A percentile compares a stretch with the other conserved stretches of the same genome.
phyloP scores from a whole-genome alignment of 192 early-diverging fungal species.

The Paraglomus occultum region DNA sequence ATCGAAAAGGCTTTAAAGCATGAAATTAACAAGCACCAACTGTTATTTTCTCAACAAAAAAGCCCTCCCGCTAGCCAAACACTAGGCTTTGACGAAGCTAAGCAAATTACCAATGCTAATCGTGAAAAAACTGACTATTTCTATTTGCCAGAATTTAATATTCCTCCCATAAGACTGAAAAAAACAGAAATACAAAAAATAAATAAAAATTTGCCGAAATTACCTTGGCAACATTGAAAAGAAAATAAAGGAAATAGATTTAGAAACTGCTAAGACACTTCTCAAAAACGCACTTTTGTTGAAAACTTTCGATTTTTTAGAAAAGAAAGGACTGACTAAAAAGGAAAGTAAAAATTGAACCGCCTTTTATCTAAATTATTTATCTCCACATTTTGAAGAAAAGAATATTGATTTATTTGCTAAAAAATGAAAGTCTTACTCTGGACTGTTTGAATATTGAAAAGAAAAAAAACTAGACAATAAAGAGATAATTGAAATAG shows the following conservation, averaged over 20 bases:
- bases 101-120: constrained; percentile 1
- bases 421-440: constrained; percentile 5
- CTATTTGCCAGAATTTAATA: constrained; percentile 10
- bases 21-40: constrained; percentile 1
- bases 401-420: not conserved
- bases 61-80: not conserved
- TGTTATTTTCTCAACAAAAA: constrained; percentile 8
- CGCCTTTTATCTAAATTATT: constrained; percentile 9
- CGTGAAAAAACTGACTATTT: not conserved
- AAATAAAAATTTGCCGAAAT: not conserved
- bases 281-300: not conserved
- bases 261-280: not conserved
- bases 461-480: constrained; percentile 10
- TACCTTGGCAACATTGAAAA: not conserved
- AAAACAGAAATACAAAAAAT: not conserved
- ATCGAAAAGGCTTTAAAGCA: constrained; percentile 5
- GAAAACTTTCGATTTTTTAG: not conserved
- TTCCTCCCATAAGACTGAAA: not conserved
- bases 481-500: not conserved
- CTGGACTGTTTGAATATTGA: not conserved
- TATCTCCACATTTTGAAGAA: not conserved
- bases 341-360: not conserved
- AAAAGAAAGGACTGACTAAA: not conserved
- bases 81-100: not conserved
- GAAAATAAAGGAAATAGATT: not conserved